Conservation (phyloP, 2,329 filamentous ascomycete species). For the Graphium sp. region DNA sequence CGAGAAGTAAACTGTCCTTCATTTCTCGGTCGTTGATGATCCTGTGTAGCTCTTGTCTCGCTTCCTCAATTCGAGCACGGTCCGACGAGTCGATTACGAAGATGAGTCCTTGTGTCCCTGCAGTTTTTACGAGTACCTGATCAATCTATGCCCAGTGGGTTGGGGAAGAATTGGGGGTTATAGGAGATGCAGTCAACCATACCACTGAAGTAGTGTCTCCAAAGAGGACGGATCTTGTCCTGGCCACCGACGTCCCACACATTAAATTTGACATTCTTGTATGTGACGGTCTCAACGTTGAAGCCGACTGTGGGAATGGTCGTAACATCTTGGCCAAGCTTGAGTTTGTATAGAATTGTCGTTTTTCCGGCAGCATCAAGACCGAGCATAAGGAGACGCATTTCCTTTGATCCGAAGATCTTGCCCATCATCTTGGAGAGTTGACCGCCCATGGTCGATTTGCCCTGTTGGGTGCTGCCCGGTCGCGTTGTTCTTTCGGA, state of each 20-base stretch:
- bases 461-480: too few relatives aligned
- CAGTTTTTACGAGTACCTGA: background rate
- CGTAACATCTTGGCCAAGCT: slow-evolving; percentile 94
- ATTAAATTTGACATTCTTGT: slow-evolving; percentile 99
- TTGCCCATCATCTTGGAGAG: slow-evolving; percentile 95
- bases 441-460: slow-evolving; percentile 84
- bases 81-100: slow-evolving; percentile 97
- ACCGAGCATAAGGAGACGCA: slow-evolving; percentile 95
- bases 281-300: slow-evolving; percentile 97
- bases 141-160: too few relatives aligned
- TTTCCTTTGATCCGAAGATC: slow-evolving; percentile 98
- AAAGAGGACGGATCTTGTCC: slow-evolving; percentile 95
- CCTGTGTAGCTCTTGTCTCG: slow-evolving; percentile 80
- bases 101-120: slow-evolving; percentile 91
- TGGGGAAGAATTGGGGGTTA: too few relatives aligned
- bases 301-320: slow-evolving; percentile 98
- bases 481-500: too few relatives aligned
- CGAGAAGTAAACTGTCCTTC: slow-evolving; percentile 83
- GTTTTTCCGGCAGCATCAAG: slow-evolving; percentile 98
- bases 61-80: slow-evolving; percentile 80
- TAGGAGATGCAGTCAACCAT: slow-evolving; percentile 17
- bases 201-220: slow-evolving; percentile 94
- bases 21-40: slow-evolving; percentile 98
- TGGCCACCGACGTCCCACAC: slow-evolving; percentile 98
- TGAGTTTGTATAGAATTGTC: slow-evolving; percentile 97